Conservation (phyloP, 2,329 filamentous ascomycete species). For the Biscogniauxia marginata region DNA sequence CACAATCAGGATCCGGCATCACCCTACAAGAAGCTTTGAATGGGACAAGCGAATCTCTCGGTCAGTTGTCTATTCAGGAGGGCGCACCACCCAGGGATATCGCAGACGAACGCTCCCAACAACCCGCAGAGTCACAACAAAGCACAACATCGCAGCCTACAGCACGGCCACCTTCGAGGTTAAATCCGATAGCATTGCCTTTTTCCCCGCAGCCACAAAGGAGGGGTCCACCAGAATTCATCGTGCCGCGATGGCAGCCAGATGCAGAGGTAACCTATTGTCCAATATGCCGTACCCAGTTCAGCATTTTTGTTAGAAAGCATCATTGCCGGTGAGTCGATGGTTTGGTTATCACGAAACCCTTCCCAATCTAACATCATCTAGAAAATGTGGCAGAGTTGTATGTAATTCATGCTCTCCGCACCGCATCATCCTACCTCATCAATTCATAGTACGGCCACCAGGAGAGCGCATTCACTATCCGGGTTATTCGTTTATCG, state of each 20-base stretch:
- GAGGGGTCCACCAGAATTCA: conserved; percentile 41
- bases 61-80: neutral
- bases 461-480: conserved; percentile 43
- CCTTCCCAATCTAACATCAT: neutral
- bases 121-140: neutral
- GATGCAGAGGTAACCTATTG: conserved; percentile 80
- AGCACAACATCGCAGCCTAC: neutral
- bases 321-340: conserved; percentile 79
- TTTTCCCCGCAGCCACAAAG: conserved; percentile 10
- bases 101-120: neutral
- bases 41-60: conserved; percentile 6
- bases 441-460: conserved; percentile 87
- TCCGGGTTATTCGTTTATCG: conserved; percentile 36
- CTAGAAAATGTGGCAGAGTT: conserved; percentile 85
- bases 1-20: conserved; percentile 6
- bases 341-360: neutral
- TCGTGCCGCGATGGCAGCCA: conserved; percentile 81
- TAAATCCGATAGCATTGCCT: conserved; percentile 10
- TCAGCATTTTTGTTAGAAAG: conserved; percentile 83
- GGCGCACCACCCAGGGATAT: neutral
- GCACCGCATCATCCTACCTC: conserved; percentile 90
- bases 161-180: conserved; percentile 1
- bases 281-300: conserved; percentile 77
- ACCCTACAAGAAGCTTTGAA: conserved; percentile 17
- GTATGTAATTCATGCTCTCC: conserved; percentile 90